Evolutionary conservation across 1,284 basidiomycete genomes (phyloP), one percentile per base, ranked within the genome.

Genomic region (Stereum hirsutum): DNA sequence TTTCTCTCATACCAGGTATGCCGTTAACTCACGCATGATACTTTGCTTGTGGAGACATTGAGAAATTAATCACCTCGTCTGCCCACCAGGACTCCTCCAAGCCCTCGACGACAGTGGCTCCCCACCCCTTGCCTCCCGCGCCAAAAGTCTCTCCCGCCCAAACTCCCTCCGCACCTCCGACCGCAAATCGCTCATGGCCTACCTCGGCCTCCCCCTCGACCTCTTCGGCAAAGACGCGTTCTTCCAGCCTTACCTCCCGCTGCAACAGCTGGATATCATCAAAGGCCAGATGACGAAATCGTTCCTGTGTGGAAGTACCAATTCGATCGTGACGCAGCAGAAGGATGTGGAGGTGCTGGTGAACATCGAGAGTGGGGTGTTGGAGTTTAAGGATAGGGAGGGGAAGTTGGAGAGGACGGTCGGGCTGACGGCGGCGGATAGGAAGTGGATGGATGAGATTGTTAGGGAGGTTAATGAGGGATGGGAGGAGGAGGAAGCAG

Each of bases 161-260:
- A 89, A 82, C 3, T 89, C 87, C 8, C 64, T 99, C 24, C 74
- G 74, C 52, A 97, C 95, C 1, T 93, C 89, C 12, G 94, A 99
- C 64, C 80, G 83, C 42, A 86, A 84, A 58, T 95, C 91, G 58
- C 74, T 99, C 72, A 72, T 96, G 62, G 74, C 88, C 8, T 99
- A 89, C 60, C 77, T 94, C 57, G 96, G 95, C 19, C 66, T 98
- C 21, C 95, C 92, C 2, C 67, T 97, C 12, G 86, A 94, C 55
- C 59, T 92, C 19, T 93, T 93, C 49, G 89, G 89, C 45, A 83
- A 84, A 69, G 89, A 91, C 51, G 76, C 92, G 2, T 94, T 98
- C 66, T 99, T 99, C 67, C 95, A 99, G 62, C 96, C 95, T 1
- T 99, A 98, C 62, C 71, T 99, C 19, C 95, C 95, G 0, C 63